Conservation (phyloP, 305 asterid species). For the Fraxinus greggii region DNA sequence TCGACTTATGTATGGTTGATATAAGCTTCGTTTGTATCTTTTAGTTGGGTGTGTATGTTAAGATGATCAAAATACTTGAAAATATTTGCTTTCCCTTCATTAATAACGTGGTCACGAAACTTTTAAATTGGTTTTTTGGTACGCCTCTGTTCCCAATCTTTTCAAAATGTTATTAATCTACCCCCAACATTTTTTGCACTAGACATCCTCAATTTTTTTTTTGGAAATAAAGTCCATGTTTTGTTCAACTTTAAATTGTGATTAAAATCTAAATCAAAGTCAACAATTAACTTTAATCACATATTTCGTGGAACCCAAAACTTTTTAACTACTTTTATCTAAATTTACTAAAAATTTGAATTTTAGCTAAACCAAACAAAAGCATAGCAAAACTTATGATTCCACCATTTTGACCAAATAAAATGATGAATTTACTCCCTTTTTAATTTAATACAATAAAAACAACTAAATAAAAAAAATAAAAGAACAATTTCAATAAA, state of each 20-base stretch:
- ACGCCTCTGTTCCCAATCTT: background rate
- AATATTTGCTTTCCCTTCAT: background rate
- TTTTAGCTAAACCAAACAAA: too few relatives aligned
- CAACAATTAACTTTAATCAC: too few relatives aligned
- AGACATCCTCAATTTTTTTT: background rate
- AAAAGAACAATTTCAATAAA: too few relatives aligned
- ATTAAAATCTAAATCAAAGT: background rate
- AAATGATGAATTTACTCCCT: too few relatives aligned
- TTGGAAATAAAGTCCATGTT: background rate
- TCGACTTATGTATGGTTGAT: background rate
- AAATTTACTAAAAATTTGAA: too few relatives aligned
- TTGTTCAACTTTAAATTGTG: background rate
- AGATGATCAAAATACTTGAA: background rate
- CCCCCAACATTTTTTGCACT: background rate
- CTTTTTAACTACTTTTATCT: too few relatives aligned
- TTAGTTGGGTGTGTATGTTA: background rate
- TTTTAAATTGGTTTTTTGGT: background rate
- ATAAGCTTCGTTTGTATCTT: background rate
- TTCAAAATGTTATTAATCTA: background rate
- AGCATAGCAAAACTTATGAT: too few relatives aligned
- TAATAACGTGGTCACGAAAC: background rate
- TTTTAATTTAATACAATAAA: too few relatives aligned
- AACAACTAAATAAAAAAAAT: too few relatives aligned
- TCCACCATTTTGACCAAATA: too few relatives aligned
- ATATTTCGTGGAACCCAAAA: too few relatives aligned